A percentile compares a stretch with the other conserved stretches of the same genome.
phyloP scores from a whole-genome alignment of 805 yeast genomes.

The Priceomyces carsonii region DNA sequence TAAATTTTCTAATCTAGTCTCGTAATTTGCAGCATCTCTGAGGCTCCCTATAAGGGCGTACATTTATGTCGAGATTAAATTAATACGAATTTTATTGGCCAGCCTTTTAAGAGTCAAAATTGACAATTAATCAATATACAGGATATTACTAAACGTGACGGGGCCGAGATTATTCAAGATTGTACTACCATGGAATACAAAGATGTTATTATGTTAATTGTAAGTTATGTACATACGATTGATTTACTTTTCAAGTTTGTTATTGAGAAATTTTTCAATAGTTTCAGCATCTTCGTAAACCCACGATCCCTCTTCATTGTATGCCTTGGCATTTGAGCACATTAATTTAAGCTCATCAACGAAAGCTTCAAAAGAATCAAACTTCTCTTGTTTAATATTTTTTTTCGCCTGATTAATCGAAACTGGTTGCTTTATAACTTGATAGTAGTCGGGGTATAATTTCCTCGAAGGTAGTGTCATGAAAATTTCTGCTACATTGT shows the following conservation, averaged over 20 bases:
- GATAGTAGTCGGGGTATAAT: conserved; percentile 84
- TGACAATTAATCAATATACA: no score
- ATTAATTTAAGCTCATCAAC: conserved; percentile 63
- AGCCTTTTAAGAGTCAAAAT: no score
- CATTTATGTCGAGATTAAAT: no score
- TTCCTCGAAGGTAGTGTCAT: conserved; percentile 68
- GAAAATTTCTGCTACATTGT: conserved; percentile 46
- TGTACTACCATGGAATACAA: no score
- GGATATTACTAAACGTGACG: no score
- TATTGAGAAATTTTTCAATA: conserved; percentile 39
- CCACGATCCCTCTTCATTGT: conserved; percentile 69
- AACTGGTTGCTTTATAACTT: conserved; percentile 59
- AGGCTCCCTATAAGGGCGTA: no score
- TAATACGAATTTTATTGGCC: no score
- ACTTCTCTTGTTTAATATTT: conserved; percentile 41
- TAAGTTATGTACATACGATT: conserved; percentile 2
- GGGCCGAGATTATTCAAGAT: no score
- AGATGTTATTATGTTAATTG: no score
- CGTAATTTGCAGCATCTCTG: no score
- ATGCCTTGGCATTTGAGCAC: conserved; percentile 69
- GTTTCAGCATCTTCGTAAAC: conserved; percentile 59
- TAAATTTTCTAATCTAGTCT: no score
- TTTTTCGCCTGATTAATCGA: conserved; percentile 57
- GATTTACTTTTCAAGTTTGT: conserved; percentile 1
- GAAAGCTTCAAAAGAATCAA: conserved; percentile 46